These are phyloP conservation scores for Jamesozyma hellenica DNA, from an alignment of 805 yeast genomes.

Conservation along the genomic window DNA sequence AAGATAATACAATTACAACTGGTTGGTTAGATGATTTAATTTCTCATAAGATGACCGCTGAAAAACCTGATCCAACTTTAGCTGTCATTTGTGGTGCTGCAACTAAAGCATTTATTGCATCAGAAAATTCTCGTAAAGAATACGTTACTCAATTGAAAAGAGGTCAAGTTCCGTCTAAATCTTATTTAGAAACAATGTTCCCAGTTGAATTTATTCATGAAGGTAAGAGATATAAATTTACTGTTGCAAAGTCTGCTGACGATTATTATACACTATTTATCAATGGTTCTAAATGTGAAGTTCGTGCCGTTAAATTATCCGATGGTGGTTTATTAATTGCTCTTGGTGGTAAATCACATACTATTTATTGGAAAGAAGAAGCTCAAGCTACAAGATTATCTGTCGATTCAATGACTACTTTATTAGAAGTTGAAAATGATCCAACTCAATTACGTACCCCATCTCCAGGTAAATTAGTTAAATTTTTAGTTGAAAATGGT, in stretches of 20 bases:
- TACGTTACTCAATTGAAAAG: constrained; percentile 74
- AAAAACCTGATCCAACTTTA: constrained; percentile 83
- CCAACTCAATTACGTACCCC: constrained; percentile 98
- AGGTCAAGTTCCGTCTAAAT: constrained; percentile 89
- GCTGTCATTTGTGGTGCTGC: constrained; percentile 98
- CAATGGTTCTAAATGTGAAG: constrained; percentile 84
- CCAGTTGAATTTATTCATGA: constrained; percentile 94
- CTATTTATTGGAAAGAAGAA: constrained; percentile 97
- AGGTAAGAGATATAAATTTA: constrained; percentile 84
- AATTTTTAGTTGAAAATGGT: constrained; percentile 87
- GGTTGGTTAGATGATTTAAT: constrained; percentile 98
- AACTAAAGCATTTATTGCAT: constrained; percentile 80
- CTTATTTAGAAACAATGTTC: constrained; percentile 72
- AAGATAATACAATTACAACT: constrained; percentile 91
- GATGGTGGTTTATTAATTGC: constrained; percentile 91
- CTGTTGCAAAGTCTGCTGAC: constrained; percentile 84
- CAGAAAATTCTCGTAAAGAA: constrained; percentile 58
- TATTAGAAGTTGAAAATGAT: constrained; percentile 90
- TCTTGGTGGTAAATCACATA: constrained; percentile 85
- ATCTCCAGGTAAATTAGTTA: constrained; percentile 95
- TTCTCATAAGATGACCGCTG: constrained; percentile 87
- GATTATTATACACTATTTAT: constrained; percentile 83
- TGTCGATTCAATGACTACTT: constrained; percentile 90
- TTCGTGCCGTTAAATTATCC: constrained; percentile 77
- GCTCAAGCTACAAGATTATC: constrained; percentile 89